Evolutionary conservation across 2,329 filamentous ascomycete genomes (phyloP).

Genomic region (Lasiodiplodia theobromae): DNA sequence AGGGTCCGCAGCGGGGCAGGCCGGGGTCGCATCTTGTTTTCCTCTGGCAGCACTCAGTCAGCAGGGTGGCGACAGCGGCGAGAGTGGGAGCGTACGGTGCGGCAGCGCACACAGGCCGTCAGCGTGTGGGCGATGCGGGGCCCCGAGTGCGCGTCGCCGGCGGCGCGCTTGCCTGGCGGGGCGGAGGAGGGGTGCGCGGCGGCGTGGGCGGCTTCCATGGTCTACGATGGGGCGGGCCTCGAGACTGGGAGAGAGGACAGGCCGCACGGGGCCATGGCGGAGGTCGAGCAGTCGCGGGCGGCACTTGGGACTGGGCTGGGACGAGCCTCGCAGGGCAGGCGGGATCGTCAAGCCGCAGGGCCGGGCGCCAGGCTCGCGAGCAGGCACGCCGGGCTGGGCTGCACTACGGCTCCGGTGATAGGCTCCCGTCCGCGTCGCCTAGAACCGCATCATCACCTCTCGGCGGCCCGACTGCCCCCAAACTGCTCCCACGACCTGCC

Average conservation of each 20-base stretch:
- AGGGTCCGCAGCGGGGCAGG: constrained; percentile 88
- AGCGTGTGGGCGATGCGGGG: constrained; percentile 77
- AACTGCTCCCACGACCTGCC: constrained; percentile 16
- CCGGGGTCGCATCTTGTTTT: constrained; percentile 97
- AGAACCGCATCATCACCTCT: background rate
- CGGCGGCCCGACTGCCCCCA: constrained; percentile 21
- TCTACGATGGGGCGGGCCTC: constrained; percentile 42
- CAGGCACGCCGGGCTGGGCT: constrained; percentile 3
- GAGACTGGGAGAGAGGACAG: constrained; percentile 38
- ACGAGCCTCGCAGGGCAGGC: background rate
- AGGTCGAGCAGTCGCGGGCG: background rate
- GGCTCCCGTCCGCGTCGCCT: background rate
- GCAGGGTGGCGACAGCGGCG: constrained; percentile 32
- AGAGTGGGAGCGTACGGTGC: constrained; percentile 65
- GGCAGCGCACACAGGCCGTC: constrained; percentile 80
- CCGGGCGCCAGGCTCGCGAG: constrained; percentile 1
- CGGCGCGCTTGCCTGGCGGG: constrained; percentile 14
- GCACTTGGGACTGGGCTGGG: background rate
- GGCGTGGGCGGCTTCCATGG: constrained; percentile 33
- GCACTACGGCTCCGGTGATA: constrained; percentile 9
- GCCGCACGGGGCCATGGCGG: constrained; percentile 36
- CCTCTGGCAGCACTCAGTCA: constrained; percentile 62
- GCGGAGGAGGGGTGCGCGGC: constrained; percentile 36
- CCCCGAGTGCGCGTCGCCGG: constrained; percentile 39
- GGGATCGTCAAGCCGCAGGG: constrained; percentile 16